Base-by-base conservation (phyloP, 768 basidiomycete species). In the Pisolithus microcarpus region DNA sequence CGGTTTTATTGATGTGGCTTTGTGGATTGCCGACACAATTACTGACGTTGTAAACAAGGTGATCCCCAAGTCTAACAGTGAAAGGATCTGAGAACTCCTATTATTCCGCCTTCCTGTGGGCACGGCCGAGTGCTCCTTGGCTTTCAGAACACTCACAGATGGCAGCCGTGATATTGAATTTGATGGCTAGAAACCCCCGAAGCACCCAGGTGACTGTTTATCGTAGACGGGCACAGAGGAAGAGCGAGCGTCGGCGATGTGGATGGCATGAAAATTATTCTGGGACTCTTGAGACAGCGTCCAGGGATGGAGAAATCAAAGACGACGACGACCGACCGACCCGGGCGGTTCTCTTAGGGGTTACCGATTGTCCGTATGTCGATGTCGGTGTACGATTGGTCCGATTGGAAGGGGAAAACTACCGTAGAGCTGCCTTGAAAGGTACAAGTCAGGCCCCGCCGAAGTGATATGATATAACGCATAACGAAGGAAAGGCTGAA, bases 191-290 rank as follows among this genome's bases (percentile, higher is more conserved):
- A 81, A 81, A 50, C 51, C 84, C 83, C 81, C 1, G 73, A 72
- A 15, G 79, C 78, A 15, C 65, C 87, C 56, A 86, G 81, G 54
- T 90, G 85, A 85, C 87, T 87, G 0, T 76, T 90, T 43, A 84
- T 90, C 0, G 87, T 89, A 2, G 81, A 90, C 57, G 90, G 87
- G 87, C 67, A 72, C 15, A 75, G 72, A 21, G 87, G 87, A 1
- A 73, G 73, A 38, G 85, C 80, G 9, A 75, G 75, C n/a, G 67
- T 88, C 0, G 87, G 87, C 0, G 80, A 84, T 52, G 70, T 82
- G 16, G 82, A 86, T 6, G 81, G 82, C 18, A 87, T 87, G n/a
- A 77, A 75, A 49, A 60, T 61, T 1, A 83, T 90, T 16, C 59
- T 90, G 61, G 87, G 90, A 55, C 71, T 66, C 24, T 54, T 89